Evolutionary conservation across 345 rosid species (phyloP), one percentile per base, ranked within the genome.

Genomic region (Reutealis trisperma): DNA sequence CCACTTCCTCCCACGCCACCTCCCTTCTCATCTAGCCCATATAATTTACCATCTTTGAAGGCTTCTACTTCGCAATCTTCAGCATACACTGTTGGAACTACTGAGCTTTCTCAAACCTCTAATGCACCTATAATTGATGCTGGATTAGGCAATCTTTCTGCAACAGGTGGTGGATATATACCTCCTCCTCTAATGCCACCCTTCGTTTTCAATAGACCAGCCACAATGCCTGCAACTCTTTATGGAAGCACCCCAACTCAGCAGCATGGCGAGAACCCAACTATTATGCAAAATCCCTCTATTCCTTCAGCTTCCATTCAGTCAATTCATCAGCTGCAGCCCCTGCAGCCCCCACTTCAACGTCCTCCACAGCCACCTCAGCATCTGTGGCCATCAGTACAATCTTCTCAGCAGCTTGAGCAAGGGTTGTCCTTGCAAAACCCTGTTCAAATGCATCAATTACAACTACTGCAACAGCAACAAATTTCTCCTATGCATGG

Each of bases 1-100:
- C 94, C 96, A 11, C 95, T 88, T 81, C 98, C 97, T 75, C 94
- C 93, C 54, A 87, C 93, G 37, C 90, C 92, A 42, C 94, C 95
- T 76, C 99, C 97, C 27, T 91, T 90, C 83, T 86, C 98, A 64
- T 88, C 98, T 73, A 87, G 87, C 83, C 87, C 95, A 51, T 94
- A 88, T 79, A 87, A 85, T 80, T 70, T 91, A 65, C 83, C 86
- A 42, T 84, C 91, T 11, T 74, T 83, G 13, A 96, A 92, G 74
- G 74, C 92, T 75, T 84, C 89, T 59, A 85, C 86, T 75, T 82
- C 89, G 58, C 97, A 88, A 75, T 83, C 91, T 75, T 83, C 90
- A 58, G 80, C 62, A 55, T 92, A 90, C 80, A 86, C 80, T 80
- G 74, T 70, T 47, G 97, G 94, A 75, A 83, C 83, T 75, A 52